Evolutionary conservation across 2,329 filamentous ascomycete species (phyloP), one percentile per base, ranked within the genome.

Genomic region (Colletotrichum sp.): DNA sequence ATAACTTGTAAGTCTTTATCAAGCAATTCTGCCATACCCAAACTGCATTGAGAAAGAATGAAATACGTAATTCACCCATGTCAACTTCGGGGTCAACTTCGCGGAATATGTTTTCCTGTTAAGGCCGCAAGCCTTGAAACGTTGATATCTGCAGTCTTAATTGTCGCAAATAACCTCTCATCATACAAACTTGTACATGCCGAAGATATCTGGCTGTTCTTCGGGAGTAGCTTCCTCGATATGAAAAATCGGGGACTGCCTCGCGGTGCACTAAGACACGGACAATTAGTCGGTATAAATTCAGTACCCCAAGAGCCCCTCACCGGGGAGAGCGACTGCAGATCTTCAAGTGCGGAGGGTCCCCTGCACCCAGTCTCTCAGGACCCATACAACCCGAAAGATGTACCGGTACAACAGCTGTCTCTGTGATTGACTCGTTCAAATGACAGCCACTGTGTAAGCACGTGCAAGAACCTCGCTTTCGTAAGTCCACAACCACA

Each of bases 151-250:
- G 18, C 8, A 12, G 39, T 44, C 39, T 18, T 44, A 0, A 44
- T n/a, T 44, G 2, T n/a, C 36, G 36, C 0, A 39, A 39, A 39
- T 18, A 0, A 4, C 6, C 0, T 39, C 36, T 39, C 15, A 2
- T 39, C 15, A 39, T 18, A 39, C 2, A 13, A 52, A 13, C n/a
- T 52, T 24, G n/a, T 52, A 52, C 44, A 52, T 8, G n/a, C 5
- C 6, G 8, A 52, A 2, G 21, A 21, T 52, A 13, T 13, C 5
- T 12, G 0, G n/a, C 1, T 6, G 44, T 21, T 21, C n/a, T 13
- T 52, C 10, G n/a, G 44, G n/a, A 21, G n/a, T 21, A 5, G 2
- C 13, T n/a, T 12, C 12, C n/a, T 52, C 16, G n/a, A 8, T 52
- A 21, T 6, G 15, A 18, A 39, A 9, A 39, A 18, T 39, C 0